Evolutionary conservation across 208 protist species (phyloP), one percentile per base, ranked within the genome.

Genomic region (Leishmania mexicana): DNA sequence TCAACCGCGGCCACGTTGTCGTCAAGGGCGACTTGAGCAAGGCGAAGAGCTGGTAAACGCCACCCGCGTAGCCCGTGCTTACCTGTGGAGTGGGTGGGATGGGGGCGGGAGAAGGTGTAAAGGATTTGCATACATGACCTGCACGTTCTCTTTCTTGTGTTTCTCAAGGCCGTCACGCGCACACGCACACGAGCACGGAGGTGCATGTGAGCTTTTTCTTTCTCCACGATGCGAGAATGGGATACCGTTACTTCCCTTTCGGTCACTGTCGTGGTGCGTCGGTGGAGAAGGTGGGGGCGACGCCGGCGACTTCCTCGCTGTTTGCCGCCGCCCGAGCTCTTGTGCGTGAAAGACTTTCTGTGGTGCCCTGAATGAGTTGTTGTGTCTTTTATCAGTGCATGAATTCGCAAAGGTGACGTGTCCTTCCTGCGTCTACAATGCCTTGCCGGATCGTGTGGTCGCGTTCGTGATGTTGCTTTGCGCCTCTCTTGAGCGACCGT

Each of bases 1-100:
- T 28, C 35, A 86, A n/a, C 75, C 84, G 91, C 51, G 88, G 65
- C 54, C 75, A 85, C 38, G 88, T 95, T 3, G 75, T 87, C 45
- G 83, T 93, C 54, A 93, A 87, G 78, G 87, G 90, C 58, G 83
- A 92, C 62, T 82, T 93, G 75, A 85, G 80, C 47, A 88, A 89
- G 54, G 86, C 88, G 17, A 81, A 87, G 38, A 78, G 79, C 45
- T 92, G 91, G 91, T 80, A 79, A 81, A 53, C 28, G 17, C n/a
- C 8, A 53, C 45, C 3, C 42, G 19, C 45, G 68, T 6, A 53
- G 13, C 51, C 42, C 11, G 45, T 38, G 68, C 68, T 24, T 24
- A 45, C 68, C 6, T 15, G 68, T 38, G 11, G 10, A 31, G 17
- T 24, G 13, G 51, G 24, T 13, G 28, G 28, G 19, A 19, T 62